Evolutionary conservation across 129 eudicot species (phyloP).

Genomic region (Chrysanthemum lavandulifolium): DNA sequence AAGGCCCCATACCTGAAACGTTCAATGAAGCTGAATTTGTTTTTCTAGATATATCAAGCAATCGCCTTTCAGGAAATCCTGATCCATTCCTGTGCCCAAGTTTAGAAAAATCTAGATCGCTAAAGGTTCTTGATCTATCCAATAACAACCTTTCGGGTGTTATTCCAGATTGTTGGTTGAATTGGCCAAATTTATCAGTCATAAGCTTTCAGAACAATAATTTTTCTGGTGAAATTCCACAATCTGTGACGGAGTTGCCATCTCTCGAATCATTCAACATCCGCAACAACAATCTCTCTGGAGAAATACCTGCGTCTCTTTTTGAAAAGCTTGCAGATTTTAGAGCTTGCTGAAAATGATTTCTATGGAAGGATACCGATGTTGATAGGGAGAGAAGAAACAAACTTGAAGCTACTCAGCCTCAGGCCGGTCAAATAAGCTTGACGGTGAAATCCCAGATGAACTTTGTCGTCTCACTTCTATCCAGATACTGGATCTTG

Average conservation of each 20-base stretch:
- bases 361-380: conserved; percentile 25
- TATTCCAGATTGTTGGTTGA: conserved; percentile 42
- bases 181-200: conserved; percentile 26
- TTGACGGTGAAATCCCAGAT: conserved; percentile 31
- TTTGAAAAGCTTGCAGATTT: conserved; percentile 19
- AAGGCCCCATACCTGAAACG: conserved; percentile 36
- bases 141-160: conserved; percentile 34
- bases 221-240: conserved; percentile 36
- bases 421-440: conserved; percentile 34
- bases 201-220: conserved; percentile 33
- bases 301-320: conserved; percentile 25
- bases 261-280: conserved; percentile 26
- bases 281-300: conserved; percentile 39
- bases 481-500: conserved; percentile 44
- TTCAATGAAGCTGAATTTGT: conserved; percentile 17
- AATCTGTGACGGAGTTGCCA: conserved; percentile 21
- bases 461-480: conserved; percentile 36
- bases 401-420: conserved; percentile 31
- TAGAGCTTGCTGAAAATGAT: conserved; percentile 36
- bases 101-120: conserved; percentile 1
- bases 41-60: conserved; percentile 38
- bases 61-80: conserved; percentile 37
- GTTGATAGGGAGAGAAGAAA: conserved; percentile 19
- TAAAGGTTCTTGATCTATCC: conserved; percentile 35
- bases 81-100: conserved; percentile 35